Evolutionary conservation across 2,329 filamentous ascomycete genomes (phyloP), one percentile per base, ranked within the genome.

Genomic region (Monosporascus sp.): DNA sequence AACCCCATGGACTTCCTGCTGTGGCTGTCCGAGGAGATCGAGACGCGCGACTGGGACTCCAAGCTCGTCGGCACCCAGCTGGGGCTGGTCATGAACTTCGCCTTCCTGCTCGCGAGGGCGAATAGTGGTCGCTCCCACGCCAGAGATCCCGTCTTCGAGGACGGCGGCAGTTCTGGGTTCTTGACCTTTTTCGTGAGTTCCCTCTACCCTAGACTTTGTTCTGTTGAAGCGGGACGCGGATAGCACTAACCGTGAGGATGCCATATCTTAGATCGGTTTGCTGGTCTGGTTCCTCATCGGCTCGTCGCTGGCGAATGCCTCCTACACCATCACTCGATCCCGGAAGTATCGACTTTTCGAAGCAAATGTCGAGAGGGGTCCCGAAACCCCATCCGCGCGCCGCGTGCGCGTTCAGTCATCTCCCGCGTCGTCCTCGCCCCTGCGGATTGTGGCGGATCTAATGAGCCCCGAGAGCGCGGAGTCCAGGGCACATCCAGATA

Each of bases 261-360:
- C 54, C 61, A 52, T 51, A 37, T 51, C 37, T 31, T 52, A 92
- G 88, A 76, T 86, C 50, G 81, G 84, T 47, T 81, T 89, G 52
- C 65, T 91, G 7, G 84, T 91, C n/a, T 86, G 89, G 74, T 67
- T 81, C 0, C 77, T 97, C 22, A 78, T 83, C 1, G 59, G 78
- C 24, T 72, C 89, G 45, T 91, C 90, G n/a, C 67, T 81, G 40
- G 67, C 80, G 28, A 99, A 99, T 71, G 85, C 91, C 3, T 78
- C 87, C 65, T 93, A 92, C 70, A 89, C 91, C 28, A 88, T 96
- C 68, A 82, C 81, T 52, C 86, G 91, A 62, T 90, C 85, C 64
- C 87, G 91, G 55, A 85, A 89, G 64, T 99, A 99, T 74, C 86
- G 94, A 60, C 78, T 99, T 31, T 99, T 99, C 71, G 91, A 96